Percentiles rank a stretch among this genome's conserved stretches.
phyloP scores from a whole-genome alignment of 805 yeast genomes.

The Ogataea haglerorum region DNA sequence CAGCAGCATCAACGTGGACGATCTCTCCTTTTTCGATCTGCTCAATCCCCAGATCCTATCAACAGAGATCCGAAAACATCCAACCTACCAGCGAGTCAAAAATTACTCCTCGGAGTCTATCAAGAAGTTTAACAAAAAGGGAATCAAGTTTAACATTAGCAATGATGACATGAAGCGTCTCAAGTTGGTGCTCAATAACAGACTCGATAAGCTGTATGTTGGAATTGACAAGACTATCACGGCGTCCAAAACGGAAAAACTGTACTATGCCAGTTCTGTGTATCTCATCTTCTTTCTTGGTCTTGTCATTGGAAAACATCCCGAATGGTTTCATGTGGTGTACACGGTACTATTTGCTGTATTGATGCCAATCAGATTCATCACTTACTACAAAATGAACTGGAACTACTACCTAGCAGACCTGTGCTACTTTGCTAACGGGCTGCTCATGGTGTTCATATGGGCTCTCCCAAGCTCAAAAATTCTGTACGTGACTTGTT shows the following conservation, averaged over 20 bases:
- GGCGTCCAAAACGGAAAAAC: constrained; percentile 63
- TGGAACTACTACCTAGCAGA: constrained; percentile 90
- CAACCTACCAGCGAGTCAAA: constrained; percentile 29
- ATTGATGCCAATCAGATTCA: constrained; percentile 80
- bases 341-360: constrained; percentile 60
- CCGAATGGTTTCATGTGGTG: constrained; percentile 70
- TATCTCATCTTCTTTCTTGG: constrained; percentile 70
- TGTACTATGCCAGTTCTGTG: constrained; percentile 74
- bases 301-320: constrained; percentile 70
- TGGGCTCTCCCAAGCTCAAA: constrained; percentile 81
- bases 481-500: constrained; percentile 74
- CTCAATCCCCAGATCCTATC: constrained; percentile 30
- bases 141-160: constrained; percentile 22
- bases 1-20: constrained; percentile 24
- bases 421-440: constrained; percentile 86
- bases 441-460: constrained; percentile 61
- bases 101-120: constrained; percentile 23
- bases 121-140: constrained; percentile 24
- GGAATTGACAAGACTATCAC: constrained; percentile 36
- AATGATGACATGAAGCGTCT: constrained; percentile 30
- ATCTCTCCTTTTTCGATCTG: constrained; percentile 29
- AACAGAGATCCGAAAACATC: constrained; percentile 22
- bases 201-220: constrained; percentile 37
- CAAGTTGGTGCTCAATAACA: constrained; percentile 21
- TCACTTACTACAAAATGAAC: constrained; percentile 74